Percentiles rank a stretch among this genome's conserved stretches.
Evolutionary conservation across 345 rosid species (phyloP).

Genomic region (Turritis glabra): DNA sequence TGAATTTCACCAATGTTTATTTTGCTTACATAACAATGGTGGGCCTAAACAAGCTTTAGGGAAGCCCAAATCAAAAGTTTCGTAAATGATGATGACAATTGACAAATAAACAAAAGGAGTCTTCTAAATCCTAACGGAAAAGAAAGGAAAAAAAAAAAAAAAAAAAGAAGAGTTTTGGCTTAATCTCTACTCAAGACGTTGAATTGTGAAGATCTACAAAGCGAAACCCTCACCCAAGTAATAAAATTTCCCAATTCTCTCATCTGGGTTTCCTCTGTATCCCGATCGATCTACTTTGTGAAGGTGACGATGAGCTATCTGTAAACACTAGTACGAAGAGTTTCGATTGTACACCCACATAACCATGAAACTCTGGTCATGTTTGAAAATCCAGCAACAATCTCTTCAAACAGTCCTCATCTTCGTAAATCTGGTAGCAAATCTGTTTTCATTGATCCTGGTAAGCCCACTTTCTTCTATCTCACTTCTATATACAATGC

Average conservation of each 20-base stretch:
- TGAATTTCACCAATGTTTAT: too few species aligned
- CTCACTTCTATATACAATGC: constrained; percentile 3
- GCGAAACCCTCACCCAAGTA: constrained; percentile 4
- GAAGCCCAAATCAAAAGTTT: constrained; percentile 17
- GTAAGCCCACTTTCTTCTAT: constrained; percentile 35
- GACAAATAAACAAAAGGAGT: background rate
- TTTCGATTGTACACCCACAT: background rate
- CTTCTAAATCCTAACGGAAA: constrained; percentile 25
- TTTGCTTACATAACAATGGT: too few species aligned
- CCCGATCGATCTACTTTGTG: constrained; percentile 7
- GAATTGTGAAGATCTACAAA: constrained; percentile 32
- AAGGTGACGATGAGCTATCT: background rate
- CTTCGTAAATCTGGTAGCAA: constrained; percentile 81
- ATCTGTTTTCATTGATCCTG: constrained; percentile 60
- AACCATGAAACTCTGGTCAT: constrained; percentile 41
- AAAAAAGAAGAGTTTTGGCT: constrained; percentile 15
- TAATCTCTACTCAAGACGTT: constrained; percentile 36
- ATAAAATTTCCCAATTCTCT: background rate
- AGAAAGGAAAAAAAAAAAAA: background rate
- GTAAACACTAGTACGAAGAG: background rate
- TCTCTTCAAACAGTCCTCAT: constrained; percentile 64
- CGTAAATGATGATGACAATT: background rate
- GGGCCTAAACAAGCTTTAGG: constrained; percentile 6
- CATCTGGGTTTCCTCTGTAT: background rate
- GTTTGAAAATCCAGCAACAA: constrained; percentile 62